A percentile compares a stretch with the other conserved stretches of the same genome.
phyloP scores from a whole-genome alignment of 1,139 yeast species.

The Ashbya aceris region DNA sequence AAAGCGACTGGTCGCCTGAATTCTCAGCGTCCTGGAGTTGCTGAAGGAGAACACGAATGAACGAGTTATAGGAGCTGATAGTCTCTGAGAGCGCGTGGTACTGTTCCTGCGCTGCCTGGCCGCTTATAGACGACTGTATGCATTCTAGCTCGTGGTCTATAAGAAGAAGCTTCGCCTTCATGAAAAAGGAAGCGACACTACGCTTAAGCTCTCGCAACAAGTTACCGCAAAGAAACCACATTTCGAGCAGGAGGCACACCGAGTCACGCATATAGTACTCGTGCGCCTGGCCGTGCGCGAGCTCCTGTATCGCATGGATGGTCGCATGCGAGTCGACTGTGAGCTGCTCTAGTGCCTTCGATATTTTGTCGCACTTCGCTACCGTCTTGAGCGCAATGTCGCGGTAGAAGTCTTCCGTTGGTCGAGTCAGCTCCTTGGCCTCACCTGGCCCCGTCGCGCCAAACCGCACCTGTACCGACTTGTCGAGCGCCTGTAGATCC shows the following conservation, averaged over 20 bases:
- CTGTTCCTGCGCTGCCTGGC: constrained; percentile 7
- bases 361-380: constrained; percentile 20
- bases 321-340: constrained; percentile 10
- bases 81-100: constrained; percentile 11
- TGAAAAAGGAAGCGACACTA: constrained; percentile 18
- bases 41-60: constrained; percentile 28
- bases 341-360: constrained; percentile 17
- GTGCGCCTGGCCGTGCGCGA: constrained; percentile 2
- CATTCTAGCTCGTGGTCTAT: constrained; percentile 20
- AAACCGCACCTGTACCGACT: constrained; percentile 18
- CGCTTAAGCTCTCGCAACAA: constrained; percentile 14
- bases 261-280: constrained; percentile 14
- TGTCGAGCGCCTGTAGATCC: constrained; percentile 17
- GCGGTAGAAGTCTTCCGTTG: constrained; percentile 12
- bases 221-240: constrained; percentile 21
- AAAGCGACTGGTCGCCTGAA: constrained; percentile 25
- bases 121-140: constrained; percentile 6
- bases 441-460: constrained; percentile 7
- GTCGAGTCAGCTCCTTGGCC: constrained; percentile 2
- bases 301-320: constrained; percentile 11
- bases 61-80: constrained; percentile 19
- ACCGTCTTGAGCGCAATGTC: constrained; percentile 21
- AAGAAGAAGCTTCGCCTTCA: constrained; percentile 20
- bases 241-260: constrained; percentile 18
- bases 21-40: constrained; percentile 28